Evolutionary conservation across 2,329 filamentous ascomycete genomes (phyloP).

Genomic region (Neonectria sp.): DNA sequence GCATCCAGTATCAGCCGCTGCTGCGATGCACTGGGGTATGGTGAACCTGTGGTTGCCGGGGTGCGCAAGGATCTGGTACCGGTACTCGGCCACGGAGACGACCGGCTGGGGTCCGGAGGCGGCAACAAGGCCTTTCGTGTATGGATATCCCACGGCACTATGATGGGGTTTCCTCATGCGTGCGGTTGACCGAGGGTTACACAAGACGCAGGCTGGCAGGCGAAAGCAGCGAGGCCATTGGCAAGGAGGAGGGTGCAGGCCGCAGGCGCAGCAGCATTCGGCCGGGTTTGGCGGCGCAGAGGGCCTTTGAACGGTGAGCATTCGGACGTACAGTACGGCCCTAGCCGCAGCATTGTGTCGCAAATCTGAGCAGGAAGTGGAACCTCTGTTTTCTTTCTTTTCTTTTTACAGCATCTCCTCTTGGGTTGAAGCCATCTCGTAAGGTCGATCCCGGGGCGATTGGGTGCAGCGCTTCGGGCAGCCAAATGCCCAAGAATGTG

Average conservation of each 20-base stretch:
- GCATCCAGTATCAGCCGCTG: constrained; percentile 43
- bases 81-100: constrained; percentile 34
- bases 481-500: constrained; percentile 10
- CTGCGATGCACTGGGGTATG: constrained; percentile 41
- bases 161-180: constrained; percentile 35
- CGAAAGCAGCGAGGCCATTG: constrained; percentile 36
- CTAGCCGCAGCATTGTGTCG: neutral
- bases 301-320: constrained; percentile 10
- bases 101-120: constrained; percentile 31
- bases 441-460: constrained; percentile 7
- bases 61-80: constrained; percentile 42
- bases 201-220: constrained; percentile 42
- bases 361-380: constrained; percentile 3
- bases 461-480: constrained; percentile 16
- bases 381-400: neutral
- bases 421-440: constrained; percentile 9
- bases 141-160: constrained; percentile 34
- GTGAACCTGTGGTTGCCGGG: constrained; percentile 38
- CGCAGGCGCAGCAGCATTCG: constrained; percentile 34
- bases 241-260: constrained; percentile 32
- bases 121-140: constrained; percentile 34
- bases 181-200: constrained; percentile 42
- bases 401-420: constrained; percentile 1
- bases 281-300: constrained; percentile 32
- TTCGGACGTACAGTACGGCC: neutral